Evolutionary conservation across 1,284 basidiomycete genomes (phyloP).

Genomic region (Cronartium ribicola): DNA sequence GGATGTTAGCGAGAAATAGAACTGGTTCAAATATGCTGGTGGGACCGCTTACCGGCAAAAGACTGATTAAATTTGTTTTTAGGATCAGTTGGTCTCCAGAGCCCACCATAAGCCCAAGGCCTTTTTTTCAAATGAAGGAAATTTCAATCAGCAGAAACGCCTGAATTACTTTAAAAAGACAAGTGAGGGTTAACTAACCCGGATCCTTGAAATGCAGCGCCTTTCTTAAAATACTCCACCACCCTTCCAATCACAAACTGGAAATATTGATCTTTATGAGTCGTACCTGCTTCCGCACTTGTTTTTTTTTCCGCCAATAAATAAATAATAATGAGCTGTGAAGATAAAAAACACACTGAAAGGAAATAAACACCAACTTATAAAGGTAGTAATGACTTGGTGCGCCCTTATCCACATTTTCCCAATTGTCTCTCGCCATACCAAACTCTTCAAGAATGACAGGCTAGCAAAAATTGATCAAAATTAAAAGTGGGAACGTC

Average conservation of each 20-base stretch:
- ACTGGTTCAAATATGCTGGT: conserved; percentile 21
- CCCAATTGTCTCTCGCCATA: conserved; percentile 47
- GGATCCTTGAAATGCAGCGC: conserved; percentile 26
- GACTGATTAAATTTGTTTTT: conserved; percentile 43
- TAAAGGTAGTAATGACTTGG: conserved; percentile 38
- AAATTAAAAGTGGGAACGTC: neutral
- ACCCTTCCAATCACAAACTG: conserved; percentile 43
- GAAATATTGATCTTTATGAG: conserved; percentile 45
- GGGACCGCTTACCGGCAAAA: conserved; percentile 44
- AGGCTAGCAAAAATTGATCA: conserved; percentile 42
- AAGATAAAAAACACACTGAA: neutral
- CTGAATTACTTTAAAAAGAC: neutral
- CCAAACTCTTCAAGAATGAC: conserved; percentile 47
- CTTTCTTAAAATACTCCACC: conserved; percentile 41
- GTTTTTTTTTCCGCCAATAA: neutral
- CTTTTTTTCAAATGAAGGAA: conserved; percentile 9
- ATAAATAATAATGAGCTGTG: neutral
- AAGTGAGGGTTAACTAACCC: conserved; percentile 18
- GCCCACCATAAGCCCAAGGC: conserved; percentile 47
- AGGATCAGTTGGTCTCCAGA: conserved; percentile 44
- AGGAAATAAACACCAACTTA: conserved; percentile 4
- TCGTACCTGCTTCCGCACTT: conserved; percentile 43
- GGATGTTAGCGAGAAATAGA: neutral
- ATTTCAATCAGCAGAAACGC: neutral
- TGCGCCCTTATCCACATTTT: conserved; percentile 42